phyloP scores from a whole-genome alignment of 257 asterid genomes.

The Nicotiana knightiana region DNA sequence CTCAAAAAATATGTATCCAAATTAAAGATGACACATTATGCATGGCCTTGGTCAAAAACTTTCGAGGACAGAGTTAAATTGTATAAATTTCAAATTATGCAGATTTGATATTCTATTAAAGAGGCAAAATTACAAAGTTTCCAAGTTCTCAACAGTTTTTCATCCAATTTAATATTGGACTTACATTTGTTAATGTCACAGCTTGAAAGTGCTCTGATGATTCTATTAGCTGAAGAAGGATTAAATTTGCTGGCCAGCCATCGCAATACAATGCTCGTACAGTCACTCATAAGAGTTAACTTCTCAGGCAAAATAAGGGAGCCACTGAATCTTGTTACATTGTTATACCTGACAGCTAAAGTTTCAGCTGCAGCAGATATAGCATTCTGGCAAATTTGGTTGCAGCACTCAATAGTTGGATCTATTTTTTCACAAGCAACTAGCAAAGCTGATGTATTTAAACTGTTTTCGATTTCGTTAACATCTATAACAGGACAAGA shows the following conservation, averaged over 20 bases:
- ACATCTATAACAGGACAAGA: conserved; percentile 26
- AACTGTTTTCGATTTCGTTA: conserved; percentile 11
- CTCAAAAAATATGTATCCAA: neutral
- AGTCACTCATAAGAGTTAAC: conserved; percentile 11
- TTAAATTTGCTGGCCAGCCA: conserved; percentile 31
- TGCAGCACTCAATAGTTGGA: conserved; percentile 28
- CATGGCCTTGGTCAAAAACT: neutral
- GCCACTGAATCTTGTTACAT: neutral
- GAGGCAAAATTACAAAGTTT: neutral
- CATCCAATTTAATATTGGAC: neutral
- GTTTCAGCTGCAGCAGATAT: conserved; percentile 27
- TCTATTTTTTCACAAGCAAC: conserved; percentile 24
- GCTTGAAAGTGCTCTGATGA: conserved; percentile 26
- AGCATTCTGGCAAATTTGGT: conserved; percentile 28
- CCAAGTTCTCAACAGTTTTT: neutral
- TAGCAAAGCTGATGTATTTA: conserved; percentile 18
- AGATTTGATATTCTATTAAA: neutral
- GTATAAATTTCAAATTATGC: neutral
- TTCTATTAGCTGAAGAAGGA: conserved; percentile 24
- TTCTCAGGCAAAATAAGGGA: neutral
- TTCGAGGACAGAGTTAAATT: neutral
- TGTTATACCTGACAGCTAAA: conserved; percentile 13
- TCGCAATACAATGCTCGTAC: conserved; percentile 20
- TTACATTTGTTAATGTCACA: conserved; percentile 28
- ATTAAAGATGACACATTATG: neutral